A percentile compares a stretch with the other conserved stretches of the same genome.
Evolutionary conservation across 495 filamentous ascomycete species (phyloP).

Genomic region (Neurospora sp.): DNA sequence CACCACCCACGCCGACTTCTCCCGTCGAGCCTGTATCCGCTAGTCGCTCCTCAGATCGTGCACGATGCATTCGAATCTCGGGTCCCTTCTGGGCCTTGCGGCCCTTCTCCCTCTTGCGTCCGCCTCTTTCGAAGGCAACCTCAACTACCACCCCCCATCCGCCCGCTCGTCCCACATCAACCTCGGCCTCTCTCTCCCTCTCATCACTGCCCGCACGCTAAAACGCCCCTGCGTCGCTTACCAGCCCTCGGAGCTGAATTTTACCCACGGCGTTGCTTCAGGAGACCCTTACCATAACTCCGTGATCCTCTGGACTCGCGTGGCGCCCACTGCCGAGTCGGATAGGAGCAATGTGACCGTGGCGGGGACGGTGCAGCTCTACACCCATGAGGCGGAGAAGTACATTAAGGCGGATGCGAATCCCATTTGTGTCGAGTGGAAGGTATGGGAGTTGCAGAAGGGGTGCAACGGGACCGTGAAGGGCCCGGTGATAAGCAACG

Average conservation of each 20-base stretch:
- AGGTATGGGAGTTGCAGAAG: slow-evolving; percentile 11
- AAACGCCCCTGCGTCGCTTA: slow-evolving; percentile 49
- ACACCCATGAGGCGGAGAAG: slow-evolving; percentile 43
- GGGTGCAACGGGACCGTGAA: slow-evolving; percentile 26
- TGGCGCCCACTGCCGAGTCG: slow-evolving; percentile 41
- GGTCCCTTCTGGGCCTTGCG: not conserved
- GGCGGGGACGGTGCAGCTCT: slow-evolving; percentile 42
- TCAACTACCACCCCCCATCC: slow-evolving; percentile 54
- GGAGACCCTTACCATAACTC: slow-evolving; percentile 53
- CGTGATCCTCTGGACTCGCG: slow-evolving; percentile 57
- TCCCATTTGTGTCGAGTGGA: slow-evolving; percentile 50
- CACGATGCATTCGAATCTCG: not conserved
- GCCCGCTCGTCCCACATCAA: slow-evolving; percentile 36
- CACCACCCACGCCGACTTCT: not conserved
- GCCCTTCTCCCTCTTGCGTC: not conserved
- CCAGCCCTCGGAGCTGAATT: slow-evolving; percentile 23
- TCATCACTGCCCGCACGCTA: slow-evolving; percentile 27
- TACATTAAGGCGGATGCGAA: slow-evolving; percentile 42
- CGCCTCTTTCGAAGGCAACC: slow-evolving; percentile 31
- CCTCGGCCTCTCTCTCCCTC: slow-evolving; percentile 44
- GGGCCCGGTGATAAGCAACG: slow-evolving; percentile 29
- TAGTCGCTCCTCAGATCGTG: not conserved
- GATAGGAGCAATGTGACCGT: slow-evolving; percentile 45
- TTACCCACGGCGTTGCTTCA: slow-evolving; percentile 40
- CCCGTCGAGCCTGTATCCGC: not conserved